Percentiles rank a stretch among this genome's conserved stretches.
Evolutionary conservation across 257 asterid genomes (phyloP).

Genomic region (Phtheirospermum japonicum): DNA sequence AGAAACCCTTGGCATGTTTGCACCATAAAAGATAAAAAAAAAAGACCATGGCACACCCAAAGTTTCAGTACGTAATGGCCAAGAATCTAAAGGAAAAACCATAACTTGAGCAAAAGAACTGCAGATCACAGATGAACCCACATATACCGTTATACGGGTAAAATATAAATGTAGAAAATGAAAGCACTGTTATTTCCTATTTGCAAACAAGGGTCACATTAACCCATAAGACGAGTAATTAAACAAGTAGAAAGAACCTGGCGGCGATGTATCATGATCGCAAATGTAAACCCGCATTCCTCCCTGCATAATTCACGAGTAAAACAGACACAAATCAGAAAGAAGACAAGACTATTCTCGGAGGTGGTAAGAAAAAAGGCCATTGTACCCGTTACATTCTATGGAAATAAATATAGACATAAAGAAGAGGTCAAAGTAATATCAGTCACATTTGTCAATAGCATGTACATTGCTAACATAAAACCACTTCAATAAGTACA

Average conservation of each 20-base stretch:
- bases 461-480: background rate
- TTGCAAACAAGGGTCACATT: slow-evolving; percentile 8
- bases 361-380: background rate
- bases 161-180: background rate
- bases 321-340: background rate
- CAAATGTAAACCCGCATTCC: slow-evolving; percentile 51
- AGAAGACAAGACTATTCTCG: background rate
- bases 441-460: background rate
- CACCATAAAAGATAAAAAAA: slow-evolving; percentile 5
- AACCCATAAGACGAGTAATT: background rate
- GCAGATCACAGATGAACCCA: slow-evolving; percentile 1
- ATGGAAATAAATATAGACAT: background rate
- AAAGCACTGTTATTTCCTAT: background rate
- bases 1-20: slow-evolving; percentile 1
- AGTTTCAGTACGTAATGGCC: background rate
- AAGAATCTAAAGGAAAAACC: background rate
- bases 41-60: slow-evolving; percentile 4
- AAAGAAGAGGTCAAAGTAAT: background rate
- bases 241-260: slow-evolving; percentile 44
- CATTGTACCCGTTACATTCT: background rate
- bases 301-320: background rate
- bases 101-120: background rate
- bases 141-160: background rate
- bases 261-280: slow-evolving; percentile 70
- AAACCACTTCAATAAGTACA: background rate